A percentile compares a stretch with the other conserved stretches of the same genome.
Evolutionary conservation across 1,139 yeast species (phyloP).

Genomic region (Kodamaea sp.): DNA sequence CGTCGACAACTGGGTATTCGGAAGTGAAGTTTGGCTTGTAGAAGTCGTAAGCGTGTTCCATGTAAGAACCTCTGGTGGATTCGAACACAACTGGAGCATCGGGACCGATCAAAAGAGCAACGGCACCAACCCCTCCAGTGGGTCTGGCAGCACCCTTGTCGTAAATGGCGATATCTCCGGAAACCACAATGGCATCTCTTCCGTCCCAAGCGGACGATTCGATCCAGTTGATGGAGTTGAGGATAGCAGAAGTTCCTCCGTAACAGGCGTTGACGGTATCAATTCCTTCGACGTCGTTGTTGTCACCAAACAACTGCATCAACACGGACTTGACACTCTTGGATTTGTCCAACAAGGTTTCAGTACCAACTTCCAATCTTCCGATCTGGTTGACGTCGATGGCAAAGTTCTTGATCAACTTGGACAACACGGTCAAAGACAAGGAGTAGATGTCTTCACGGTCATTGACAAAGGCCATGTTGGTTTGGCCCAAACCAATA

Average conservation of each 20-base stretch:
- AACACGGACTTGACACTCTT: slow-evolving; percentile 95
- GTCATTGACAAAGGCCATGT: slow-evolving; percentile 96
- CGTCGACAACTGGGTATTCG: slow-evolving; percentile 98
- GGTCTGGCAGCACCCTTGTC: slow-evolving; percentile 98
- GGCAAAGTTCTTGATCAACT: slow-evolving; percentile 74
- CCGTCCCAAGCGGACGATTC: slow-evolving; percentile 99
- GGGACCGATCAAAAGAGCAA: slow-evolving; percentile 94
- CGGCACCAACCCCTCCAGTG: slow-evolving; percentile 99
- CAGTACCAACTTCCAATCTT: slow-evolving; percentile 98
- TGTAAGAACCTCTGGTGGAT: slow-evolving; percentile 81
- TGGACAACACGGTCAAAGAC: slow-evolving; percentile 78
- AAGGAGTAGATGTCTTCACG: slow-evolving; percentile 96
- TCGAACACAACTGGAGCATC: slow-evolving; percentile 97
- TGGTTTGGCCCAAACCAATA: slow-evolving; percentile 97
- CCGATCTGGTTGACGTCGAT: slow-evolving; percentile 84
- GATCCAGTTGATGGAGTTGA: slow-evolving; percentile 94
- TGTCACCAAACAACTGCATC: slow-evolving; percentile 91
- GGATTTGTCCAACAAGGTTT: slow-evolving; percentile 93
- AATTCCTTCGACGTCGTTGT: slow-evolving; percentile 91
- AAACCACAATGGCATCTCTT: slow-evolving; percentile 93
- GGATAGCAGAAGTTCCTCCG: slow-evolving; percentile 96
- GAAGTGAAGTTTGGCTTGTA: slow-evolving; percentile 96
- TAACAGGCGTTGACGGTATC: slow-evolving; percentile 98
- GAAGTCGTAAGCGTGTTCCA: slow-evolving; percentile 97
- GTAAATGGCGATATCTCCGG: slow-evolving; percentile 97